Evolutionary conservation across 805 yeast species (phyloP).

Genomic region (Saccharomycopsis sp.): DNA sequence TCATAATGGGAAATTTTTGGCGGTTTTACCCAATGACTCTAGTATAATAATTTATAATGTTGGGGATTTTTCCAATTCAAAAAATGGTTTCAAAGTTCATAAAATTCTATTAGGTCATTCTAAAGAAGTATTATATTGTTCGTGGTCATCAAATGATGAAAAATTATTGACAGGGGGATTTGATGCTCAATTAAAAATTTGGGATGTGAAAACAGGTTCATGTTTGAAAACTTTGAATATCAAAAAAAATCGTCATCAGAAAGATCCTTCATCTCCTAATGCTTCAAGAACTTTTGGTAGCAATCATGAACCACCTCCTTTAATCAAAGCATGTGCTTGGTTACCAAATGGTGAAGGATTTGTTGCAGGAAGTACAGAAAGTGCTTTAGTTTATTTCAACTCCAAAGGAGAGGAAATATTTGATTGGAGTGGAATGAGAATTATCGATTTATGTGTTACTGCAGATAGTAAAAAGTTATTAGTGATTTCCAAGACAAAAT

Average conservation of each 20-base stretch:
- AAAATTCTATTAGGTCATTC: conserved; percentile 34
- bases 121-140: conserved; percentile 50
- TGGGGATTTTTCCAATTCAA: conserved; percentile 21
- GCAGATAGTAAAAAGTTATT: conserved; percentile 52
- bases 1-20: conserved; percentile 63
- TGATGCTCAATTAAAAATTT: conserved; percentile 59
- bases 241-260: neutral
- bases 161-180: conserved; percentile 61
- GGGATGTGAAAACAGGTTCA: conserved; percentile 42
- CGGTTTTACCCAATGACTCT: conserved; percentile 67
- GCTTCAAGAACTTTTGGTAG: neutral
- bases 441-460: conserved; percentile 60
- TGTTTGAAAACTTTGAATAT: conserved; percentile 1
- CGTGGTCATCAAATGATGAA: conserved; percentile 69
- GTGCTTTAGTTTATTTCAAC: conserved; percentile 42
- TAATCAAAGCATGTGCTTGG: conserved; percentile 60
- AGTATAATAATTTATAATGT: conserved; percentile 59
- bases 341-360: conserved; percentile 45
- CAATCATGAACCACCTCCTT: conserved; percentile 14
- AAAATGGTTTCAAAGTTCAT: conserved; percentile 26
- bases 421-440: conserved; percentile 32
- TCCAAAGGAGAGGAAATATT: conserved; percentile 23
- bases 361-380: conserved; percentile 70
- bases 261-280: neutral
- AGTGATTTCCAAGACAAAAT: conserved; percentile 53